These are phyloP conservation scores for Trichoderma sp. DNA, from an alignment of 2,329 filamentous ascomycete species.

Conservation along the genomic window DNA sequence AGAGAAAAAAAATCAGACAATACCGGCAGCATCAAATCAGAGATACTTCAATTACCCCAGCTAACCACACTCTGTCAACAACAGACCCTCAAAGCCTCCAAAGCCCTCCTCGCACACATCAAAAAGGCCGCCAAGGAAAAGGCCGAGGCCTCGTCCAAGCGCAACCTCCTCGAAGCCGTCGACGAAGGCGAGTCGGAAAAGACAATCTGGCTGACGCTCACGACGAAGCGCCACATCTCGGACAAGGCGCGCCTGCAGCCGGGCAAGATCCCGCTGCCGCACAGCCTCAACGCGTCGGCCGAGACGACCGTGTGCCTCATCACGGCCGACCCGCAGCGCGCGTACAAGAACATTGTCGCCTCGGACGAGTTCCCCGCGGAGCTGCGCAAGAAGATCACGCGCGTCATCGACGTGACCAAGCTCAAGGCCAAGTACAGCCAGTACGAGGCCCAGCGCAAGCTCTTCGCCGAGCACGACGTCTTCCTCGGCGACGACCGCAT, in stretches of 20 bases:
- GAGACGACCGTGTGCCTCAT: conserved; percentile 81
- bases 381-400: conserved; percentile 68
- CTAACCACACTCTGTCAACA: conserved; percentile 22
- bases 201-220: conserved; percentile 64
- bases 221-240: conserved; percentile 65
- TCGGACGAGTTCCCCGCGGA: conserved; percentile 70
- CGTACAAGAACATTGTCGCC: conserved; percentile 86
- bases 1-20: neutral
- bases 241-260: conserved; percentile 83
- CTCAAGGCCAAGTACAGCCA: conserved; percentile 80
- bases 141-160: conserved; percentile 52
- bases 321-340: conserved; percentile 76
- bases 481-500: conserved; percentile 94
- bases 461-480: conserved; percentile 84
- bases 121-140: conserved; percentile 57
- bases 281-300: conserved; percentile 68
- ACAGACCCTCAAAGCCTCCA: conserved; percentile 64
- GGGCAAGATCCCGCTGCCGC: conserved; percentile 75
- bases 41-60: neutral
- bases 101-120: conserved; percentile 64
- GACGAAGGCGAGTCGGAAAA: conserved; percentile 49
- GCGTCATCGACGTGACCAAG: conserved; percentile 80
- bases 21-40: neutral
- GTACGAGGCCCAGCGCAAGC: conserved; percentile 83
- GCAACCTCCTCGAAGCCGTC: conserved; percentile 57